Evolutionary conservation across 257 asterid species (phyloP).

Genomic region (Leonotis leonurus): DNA sequence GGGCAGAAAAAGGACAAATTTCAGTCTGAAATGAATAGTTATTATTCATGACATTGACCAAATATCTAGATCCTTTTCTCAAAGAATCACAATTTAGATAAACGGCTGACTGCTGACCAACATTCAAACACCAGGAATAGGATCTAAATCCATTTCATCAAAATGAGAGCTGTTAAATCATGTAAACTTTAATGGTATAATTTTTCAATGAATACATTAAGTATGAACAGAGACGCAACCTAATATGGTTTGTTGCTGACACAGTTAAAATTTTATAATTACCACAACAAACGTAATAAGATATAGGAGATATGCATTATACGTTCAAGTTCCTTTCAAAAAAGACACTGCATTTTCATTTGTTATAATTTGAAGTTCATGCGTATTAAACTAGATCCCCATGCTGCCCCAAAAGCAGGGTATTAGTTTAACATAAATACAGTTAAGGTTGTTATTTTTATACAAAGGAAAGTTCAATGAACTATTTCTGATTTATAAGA

Average conservation of each 20-base stretch:
- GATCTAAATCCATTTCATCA: neutral
- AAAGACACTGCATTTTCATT: neutral
- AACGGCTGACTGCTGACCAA: neutral
- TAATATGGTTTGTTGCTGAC: neutral
- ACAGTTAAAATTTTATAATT: no score
- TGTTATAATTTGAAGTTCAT: neutral
- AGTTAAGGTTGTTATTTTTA: neutral
- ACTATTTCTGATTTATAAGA: neutral
- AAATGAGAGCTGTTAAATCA: neutral
- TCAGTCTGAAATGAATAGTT: neutral
- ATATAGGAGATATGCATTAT: neutral
- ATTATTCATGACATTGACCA: neutral
- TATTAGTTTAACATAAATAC: neutral
- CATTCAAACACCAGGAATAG: constrained; percentile 1
- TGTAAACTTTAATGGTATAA: neutral
- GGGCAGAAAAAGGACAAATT: no score
- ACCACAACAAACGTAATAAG: no score
- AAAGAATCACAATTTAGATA: neutral
- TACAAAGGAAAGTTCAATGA: neutral
- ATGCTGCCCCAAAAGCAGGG: neutral
- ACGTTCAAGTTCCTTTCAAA: neutral
- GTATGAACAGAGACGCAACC: neutral
- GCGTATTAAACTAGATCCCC: neutral
- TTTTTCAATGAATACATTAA: neutral
- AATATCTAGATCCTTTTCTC: neutral